Evolutionary conservation across 164 flowering plant species (phyloP).

Genomic region (Stephania japonica): DNA sequence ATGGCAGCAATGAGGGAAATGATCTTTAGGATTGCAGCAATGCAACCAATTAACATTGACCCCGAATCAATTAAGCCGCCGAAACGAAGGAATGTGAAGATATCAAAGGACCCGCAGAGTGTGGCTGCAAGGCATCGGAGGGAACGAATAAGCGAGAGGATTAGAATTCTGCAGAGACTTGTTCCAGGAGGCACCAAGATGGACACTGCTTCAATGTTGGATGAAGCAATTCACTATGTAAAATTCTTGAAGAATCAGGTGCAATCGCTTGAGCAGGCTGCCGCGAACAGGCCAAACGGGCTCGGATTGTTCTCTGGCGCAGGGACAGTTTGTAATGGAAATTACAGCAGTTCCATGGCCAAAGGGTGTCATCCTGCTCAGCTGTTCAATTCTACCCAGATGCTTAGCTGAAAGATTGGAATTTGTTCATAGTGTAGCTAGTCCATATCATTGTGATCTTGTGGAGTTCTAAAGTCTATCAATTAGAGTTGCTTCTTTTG

Average conservation of each 20-base stretch:
- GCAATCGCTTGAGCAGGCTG: slow-evolving; percentile 41
- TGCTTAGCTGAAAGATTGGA: slow-evolving; percentile 3
- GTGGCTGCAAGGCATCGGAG: slow-evolving; percentile 58
- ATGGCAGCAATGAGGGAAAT: slow-evolving; percentile 39
- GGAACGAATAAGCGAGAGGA: slow-evolving; percentile 51
- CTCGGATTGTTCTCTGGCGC: slow-evolving; percentile 25
- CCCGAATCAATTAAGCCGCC: slow-evolving; percentile 58
- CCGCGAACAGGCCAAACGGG: slow-evolving; percentile 21
- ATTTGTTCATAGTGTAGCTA: background rate
- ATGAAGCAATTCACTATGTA: slow-evolving; percentile 57
- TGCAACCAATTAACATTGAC: slow-evolving; percentile 64
- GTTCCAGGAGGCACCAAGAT: slow-evolving; percentile 63
- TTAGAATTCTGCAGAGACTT: slow-evolving; percentile 51
- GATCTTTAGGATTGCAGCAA: slow-evolving; percentile 54
- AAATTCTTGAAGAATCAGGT: slow-evolving; percentile 55
- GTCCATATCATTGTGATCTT: background rate
- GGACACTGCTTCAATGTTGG: slow-evolving; percentile 67
- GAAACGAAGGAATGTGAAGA: slow-evolving; percentile 53
- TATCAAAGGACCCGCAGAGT: slow-evolving; percentile 57
- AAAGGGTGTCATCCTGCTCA: slow-evolving; percentile 26
- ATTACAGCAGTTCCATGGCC: slow-evolving; percentile 18
- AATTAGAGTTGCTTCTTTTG: background rate
- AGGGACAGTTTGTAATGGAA: slow-evolving; percentile 20
- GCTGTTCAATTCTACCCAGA: slow-evolving; percentile 9
- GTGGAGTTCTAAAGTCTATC: background rate